Percentiles rank a stretch among this genome's conserved stretches.
These are phyloP conservation scores for Kwoniella pini DNA, from an alignment of 768 basidiomycete species.

Conservation along the genomic window DNA sequence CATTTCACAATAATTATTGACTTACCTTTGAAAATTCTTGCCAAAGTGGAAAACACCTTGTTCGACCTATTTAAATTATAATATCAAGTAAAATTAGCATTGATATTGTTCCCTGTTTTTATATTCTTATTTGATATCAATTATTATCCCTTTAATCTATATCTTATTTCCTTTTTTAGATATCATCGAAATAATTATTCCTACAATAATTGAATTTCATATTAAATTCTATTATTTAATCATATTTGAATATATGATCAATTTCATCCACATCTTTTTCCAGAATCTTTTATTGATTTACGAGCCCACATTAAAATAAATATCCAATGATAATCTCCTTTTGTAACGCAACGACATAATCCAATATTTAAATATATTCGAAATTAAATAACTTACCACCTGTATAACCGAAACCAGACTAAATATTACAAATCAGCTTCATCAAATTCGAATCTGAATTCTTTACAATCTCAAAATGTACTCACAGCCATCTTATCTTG, in stretches of 20 bases:
- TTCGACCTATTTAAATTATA: conserved; percentile 62
- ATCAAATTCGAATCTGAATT: too few species aligned
- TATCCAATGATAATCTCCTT: too few species aligned
- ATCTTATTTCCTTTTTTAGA: too few species aligned
- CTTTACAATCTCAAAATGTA: background rate
- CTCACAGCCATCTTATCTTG: conserved; percentile 35
- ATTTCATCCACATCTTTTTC: background rate
- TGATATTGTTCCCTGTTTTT: background rate
- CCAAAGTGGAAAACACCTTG: conserved; percentile 88
- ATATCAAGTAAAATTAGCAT: background rate
- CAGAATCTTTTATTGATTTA: background rate
- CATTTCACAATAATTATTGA: too few species aligned
- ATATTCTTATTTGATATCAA: background rate
- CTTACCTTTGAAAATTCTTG: conserved; percentile 62
- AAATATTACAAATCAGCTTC: too few species aligned
- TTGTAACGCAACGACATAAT: too few species aligned
- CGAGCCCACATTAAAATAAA: too few species aligned
- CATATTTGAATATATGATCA: background rate
- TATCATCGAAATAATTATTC: too few species aligned
- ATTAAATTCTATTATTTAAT: too few species aligned
- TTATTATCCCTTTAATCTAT: too few species aligned
- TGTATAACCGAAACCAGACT: conserved; percentile 70
- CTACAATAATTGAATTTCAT: too few species aligned
- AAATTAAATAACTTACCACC: conserved; percentile 59
- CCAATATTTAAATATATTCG: background rate